Conservation (phyloP, 2,329 filamentous ascomycete species). For the Microcyclospora tardicrescens region DNA sequence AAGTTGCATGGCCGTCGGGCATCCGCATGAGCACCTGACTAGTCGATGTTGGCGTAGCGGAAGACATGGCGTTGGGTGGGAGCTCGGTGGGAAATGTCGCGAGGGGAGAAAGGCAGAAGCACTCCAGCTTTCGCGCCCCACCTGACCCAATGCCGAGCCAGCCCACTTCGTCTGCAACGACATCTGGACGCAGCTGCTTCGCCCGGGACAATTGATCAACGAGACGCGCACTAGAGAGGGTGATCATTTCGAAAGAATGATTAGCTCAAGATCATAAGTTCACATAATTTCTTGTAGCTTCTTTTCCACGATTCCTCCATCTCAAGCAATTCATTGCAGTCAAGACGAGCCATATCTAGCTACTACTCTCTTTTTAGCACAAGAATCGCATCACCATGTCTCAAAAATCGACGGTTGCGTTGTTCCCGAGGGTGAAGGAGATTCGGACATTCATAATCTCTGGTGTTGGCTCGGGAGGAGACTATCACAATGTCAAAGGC, state of each 20-base stretch:
- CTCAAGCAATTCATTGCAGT: too few relatives aligned
- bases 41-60: slow-evolving; percentile 1
- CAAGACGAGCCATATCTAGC: too few relatives aligned
- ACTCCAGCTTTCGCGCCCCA: too few relatives aligned
- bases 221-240: background rate
- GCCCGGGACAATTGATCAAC: background rate
- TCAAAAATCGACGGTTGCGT: slow-evolving; percentile 27
- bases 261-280: too few relatives aligned
- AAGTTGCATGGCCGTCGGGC: slow-evolving; percentile 10
- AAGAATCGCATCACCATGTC: background rate
- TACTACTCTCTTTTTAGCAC: too few relatives aligned
- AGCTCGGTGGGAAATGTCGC: slow-evolving; percentile 3
- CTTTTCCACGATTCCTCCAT: too few relatives aligned
- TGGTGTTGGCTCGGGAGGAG: slow-evolving; percentile 52
- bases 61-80: slow-evolving; percentile 6
- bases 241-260: too few relatives aligned
- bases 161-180: background rate
- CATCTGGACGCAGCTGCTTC: too few relatives aligned
- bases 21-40: slow-evolving; percentile 4
- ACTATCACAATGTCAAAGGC: slow-evolving; percentile 83
- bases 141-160: background rate
- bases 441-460: slow-evolving; percentile 60
- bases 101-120: slow-evolving; percentile 6
- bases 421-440: slow-evolving; percentile 64
- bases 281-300: too few relatives aligned